Percentiles rank a stretch among this genome's conserved stretches.
phyloP scores from a whole-genome alignment of 164 flowering plant genomes.

The Euptelea pleiosperma region DNA sequence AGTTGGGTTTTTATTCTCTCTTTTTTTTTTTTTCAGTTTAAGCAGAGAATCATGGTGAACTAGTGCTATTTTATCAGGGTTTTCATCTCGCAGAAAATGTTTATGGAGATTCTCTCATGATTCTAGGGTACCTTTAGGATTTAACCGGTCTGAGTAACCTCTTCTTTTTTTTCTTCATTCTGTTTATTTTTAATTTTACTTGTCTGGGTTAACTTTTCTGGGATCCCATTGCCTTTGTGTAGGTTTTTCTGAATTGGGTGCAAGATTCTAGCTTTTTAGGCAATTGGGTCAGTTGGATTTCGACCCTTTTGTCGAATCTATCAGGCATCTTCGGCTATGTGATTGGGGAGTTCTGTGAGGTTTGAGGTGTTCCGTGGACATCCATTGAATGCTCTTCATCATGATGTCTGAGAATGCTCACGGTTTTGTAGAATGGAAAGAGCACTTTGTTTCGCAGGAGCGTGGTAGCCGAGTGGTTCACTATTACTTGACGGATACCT shows the following conservation, averaged over 20 bases:
- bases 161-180: not conserved
- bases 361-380: constrained; percentile 14
- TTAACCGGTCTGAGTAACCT: not conserved
- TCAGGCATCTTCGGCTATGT: constrained; percentile 8
- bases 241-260: too few relatives aligned
- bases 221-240: too few relatives aligned
- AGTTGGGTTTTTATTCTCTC: not conserved
- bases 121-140: not conserved
- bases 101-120: not conserved
- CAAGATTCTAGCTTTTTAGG: too few relatives aligned
- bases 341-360: constrained; percentile 13
- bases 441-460: constrained; percentile 87
- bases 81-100: too few relatives aligned
- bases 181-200: too few relatives aligned
- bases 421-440: constrained; percentile 91
- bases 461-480: constrained; percentile 89
- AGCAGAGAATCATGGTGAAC: not conserved
- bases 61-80: too few relatives aligned
- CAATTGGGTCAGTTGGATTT: not conserved
- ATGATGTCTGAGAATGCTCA: constrained; percentile 41
- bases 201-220: too few relatives aligned
- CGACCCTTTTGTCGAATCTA: not conserved
- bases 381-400: constrained; percentile 35
- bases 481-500: constrained; percentile 79
- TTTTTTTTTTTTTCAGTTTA: not conserved